Conservation (phyloP, 768 basidiomycete species). For the Rickenella mellea region DNA sequence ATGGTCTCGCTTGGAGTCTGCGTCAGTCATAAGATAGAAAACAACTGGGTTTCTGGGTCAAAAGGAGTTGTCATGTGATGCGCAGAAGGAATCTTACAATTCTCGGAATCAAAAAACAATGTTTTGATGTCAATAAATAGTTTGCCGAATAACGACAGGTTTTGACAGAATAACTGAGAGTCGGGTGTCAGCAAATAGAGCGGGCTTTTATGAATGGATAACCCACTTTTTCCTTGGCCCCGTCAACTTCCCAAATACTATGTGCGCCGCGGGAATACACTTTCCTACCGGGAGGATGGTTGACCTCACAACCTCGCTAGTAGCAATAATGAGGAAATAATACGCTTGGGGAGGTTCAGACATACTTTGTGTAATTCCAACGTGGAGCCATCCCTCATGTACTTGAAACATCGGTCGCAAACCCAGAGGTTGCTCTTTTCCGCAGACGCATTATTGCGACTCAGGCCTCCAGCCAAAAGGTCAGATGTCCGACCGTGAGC, state of each 20-base stretch:
- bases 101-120: slow-evolving; percentile 82
- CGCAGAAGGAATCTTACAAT: slow-evolving; percentile 42
- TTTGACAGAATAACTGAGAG: slow-evolving; percentile 81
- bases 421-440: slow-evolving; percentile 64
- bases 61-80: not conserved
- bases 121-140: slow-evolving; percentile 99
- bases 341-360: not conserved
- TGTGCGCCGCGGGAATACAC: slow-evolving; percentile 88
- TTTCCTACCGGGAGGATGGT: slow-evolving; percentile 76
- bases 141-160: slow-evolving; percentile 91
- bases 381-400: slow-evolving; percentile 77
- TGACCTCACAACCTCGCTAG: slow-evolving; percentile 59
- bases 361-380: slow-evolving; percentile 56
- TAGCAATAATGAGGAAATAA: not conserved
- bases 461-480: slow-evolving; percentile 54
- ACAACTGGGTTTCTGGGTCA: slow-evolving; percentile 41
- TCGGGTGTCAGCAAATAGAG: not conserved
- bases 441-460: slow-evolving; percentile 30
- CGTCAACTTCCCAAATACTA: slow-evolving; percentile 94
- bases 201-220: not conserved
- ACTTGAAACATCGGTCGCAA: slow-evolving; percentile 94
- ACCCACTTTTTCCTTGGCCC: slow-evolving; percentile 70
- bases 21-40: slow-evolving; percentile 90
- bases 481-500: slow-evolving; percentile 71
- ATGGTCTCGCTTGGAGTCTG: slow-evolving; percentile 67